These are phyloP conservation scores for Arctium lappa DNA, from an alignment of 129 eudicot species.

Conservation along the genomic window DNA sequence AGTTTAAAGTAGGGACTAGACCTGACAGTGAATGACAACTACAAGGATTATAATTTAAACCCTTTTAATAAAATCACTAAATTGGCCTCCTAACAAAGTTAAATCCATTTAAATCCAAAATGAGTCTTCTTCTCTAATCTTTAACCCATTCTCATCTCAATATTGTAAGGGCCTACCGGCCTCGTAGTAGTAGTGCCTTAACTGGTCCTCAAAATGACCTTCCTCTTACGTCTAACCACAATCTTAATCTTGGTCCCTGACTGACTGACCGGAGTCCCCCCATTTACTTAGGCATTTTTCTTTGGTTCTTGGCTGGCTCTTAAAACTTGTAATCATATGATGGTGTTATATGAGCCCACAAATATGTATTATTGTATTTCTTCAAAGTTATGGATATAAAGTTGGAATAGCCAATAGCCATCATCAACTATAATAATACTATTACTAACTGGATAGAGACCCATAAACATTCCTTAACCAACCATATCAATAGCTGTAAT, in stretches of 20 bases:
- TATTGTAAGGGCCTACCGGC: not conserved
- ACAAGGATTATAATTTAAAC: too few species aligned
- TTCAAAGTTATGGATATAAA: conserved; percentile 24
- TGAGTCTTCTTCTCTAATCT: not conserved
- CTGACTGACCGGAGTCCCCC: not conserved
- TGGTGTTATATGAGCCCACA: conserved; percentile 24
- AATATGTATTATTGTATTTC: not conserved
- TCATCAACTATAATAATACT: conserved; percentile 10
- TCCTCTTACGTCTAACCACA: not conserved
- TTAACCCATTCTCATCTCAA: not conserved
- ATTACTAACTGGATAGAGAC: conserved; percentile 8
- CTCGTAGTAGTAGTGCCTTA: not conserved
- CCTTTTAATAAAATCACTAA: too few species aligned
- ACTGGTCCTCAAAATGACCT: not conserved
- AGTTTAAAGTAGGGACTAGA: too few species aligned
- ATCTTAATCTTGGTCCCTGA: not conserved
- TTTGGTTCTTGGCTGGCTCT: not conserved
- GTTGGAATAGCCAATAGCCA: conserved; percentile 19
- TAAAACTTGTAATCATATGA: not conserved
- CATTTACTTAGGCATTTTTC: not conserved
- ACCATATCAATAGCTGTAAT: conserved; percentile 8
- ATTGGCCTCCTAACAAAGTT: too few species aligned
- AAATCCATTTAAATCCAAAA: too few species aligned
- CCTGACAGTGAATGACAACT: too few species aligned
- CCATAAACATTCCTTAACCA: conserved; percentile 16